Evolutionary conservation across 495 filamentous ascomycete species (phyloP).

Genomic region (Aspergillus sparsus): DNA sequence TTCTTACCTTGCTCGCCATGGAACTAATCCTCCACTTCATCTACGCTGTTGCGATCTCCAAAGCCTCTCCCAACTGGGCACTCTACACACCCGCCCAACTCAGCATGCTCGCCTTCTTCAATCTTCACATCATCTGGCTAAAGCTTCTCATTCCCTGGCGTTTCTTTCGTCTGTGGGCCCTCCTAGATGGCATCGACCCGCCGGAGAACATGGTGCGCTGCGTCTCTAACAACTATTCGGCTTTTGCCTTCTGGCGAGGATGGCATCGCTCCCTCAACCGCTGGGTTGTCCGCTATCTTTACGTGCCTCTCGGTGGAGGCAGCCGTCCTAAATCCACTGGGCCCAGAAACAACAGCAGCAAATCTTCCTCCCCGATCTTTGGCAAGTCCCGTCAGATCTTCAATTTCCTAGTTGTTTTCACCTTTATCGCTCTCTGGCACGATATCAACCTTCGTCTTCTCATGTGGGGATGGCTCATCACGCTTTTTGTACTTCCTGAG

Average conservation of each 20-base stretch:
- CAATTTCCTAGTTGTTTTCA: constrained; percentile 87
- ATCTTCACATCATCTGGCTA: constrained; percentile 96
- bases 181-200: constrained; percentile 87
- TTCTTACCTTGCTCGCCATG: constrained; percentile 81
- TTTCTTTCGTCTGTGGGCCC: constrained; percentile 93
- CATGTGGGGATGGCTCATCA: constrained; percentile 95
- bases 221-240: constrained; percentile 91
- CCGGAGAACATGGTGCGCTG: constrained; percentile 99
- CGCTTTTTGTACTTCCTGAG: constrained; percentile 91
- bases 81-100: constrained; percentile 87
- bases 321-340: constrained; percentile 24
- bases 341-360: constrained; percentile 23
- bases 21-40: constrained; percentile 91
- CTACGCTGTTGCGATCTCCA: constrained; percentile 91
- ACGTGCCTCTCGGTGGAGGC: constrained; percentile 81
- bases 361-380: constrained; percentile 29
- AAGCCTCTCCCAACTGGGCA: constrained; percentile 74
- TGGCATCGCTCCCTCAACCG: constrained; percentile 96
- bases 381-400: constrained; percentile 45
- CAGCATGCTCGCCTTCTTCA: constrained; percentile 91
- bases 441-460: constrained; percentile 92
- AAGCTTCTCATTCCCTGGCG: constrained; percentile 97
- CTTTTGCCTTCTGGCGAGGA: constrained; percentile 89
- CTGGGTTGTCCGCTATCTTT: constrained; percentile 93
- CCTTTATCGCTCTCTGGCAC: constrained; percentile 97